Evolutionary conservation across 371 early-diverging fungal genomes (phyloP), one percentile per base, ranked within the genome.

Genomic region (Lichtheimia corymbifera): DNA sequence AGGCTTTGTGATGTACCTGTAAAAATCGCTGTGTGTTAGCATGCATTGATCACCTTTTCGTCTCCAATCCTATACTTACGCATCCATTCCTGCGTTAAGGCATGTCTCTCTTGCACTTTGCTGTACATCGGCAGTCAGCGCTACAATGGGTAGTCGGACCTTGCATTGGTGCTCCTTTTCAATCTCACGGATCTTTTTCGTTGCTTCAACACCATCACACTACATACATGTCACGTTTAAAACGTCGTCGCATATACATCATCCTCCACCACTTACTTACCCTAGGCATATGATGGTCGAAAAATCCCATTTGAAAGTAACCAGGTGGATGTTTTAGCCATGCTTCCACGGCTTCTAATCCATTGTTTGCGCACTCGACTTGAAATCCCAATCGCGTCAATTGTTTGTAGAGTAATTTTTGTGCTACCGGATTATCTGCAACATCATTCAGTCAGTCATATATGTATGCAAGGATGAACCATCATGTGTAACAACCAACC

Each of bases 261-360:
- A 18, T 17, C 14, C n/a, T 43, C 44, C 2, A 1, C 27, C 20
- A 3, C 22, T 22, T 22, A 35, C 35, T 35, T 56, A 76, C 76
- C 62, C 73, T 71, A 14, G 79, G 79, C 79, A 79, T 79, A 57
- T 79, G 79, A 56, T 79, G 79, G 55, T 79, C 79, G 64, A 79
- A 76, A 41, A 79, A 76, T 0, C 62, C 76, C 72, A 79, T 76
- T 7, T 50, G 45, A 45, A 73, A 79, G 51, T 70, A 68, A 0
- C 71, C 64, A 4, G 53, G 52, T 0, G 76, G 74, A 41, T 72
- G 70, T n/a, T 50, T 62, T 2, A 18, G 53, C 79, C 79, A 79
- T 20, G 65, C 59, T 30, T 72, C 69, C 0, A 79, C 62, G 2
- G 79, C 79, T 51, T 79, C 79, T 24, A 67, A 61, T 41, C 79